Percentiles rank a stretch among this genome's conserved stretches.
Conservation (phyloP, 257 asterid genomes). For the Solanum virginianum region DNA sequence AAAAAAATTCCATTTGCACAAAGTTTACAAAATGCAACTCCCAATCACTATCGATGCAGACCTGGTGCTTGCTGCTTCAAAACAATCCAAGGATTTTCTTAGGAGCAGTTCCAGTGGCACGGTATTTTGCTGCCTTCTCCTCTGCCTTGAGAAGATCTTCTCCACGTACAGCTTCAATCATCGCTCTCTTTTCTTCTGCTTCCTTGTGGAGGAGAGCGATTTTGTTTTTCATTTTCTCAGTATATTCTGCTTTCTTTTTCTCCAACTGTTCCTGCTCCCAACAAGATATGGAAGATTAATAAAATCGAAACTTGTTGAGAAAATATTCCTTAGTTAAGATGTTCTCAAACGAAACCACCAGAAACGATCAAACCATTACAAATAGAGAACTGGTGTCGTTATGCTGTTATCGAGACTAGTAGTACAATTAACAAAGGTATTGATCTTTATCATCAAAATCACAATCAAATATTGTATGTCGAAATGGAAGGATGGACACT, state of each 20-base stretch:
- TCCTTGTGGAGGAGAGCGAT: slow-evolving; percentile 56
- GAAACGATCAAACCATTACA: neutral
- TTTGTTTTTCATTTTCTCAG: slow-evolving; percentile 74
- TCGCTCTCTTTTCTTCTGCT: slow-evolving; percentile 79
- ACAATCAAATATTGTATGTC: neutral
- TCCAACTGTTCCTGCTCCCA: slow-evolving; percentile 56
- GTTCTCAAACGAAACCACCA: neutral
- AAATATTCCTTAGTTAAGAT: neutral
- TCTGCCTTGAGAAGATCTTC: slow-evolving; percentile 91
- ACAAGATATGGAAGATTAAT: neutral
- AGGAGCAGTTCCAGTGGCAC: slow-evolving; percentile 86
- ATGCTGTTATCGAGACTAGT: neutral
- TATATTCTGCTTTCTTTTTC: slow-evolving; percentile 62
- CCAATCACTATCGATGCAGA: slow-evolving; percentile 4
- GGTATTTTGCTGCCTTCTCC: slow-evolving; percentile 72
- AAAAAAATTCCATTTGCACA: slow-evolving; percentile 4
- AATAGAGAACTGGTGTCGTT: neutral
- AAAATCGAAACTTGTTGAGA: neutral
- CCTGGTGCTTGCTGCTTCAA: slow-evolving; percentile 24
- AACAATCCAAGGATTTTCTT: slow-evolving; percentile 71
- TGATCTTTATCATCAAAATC: neutral
- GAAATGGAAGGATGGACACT: neutral
- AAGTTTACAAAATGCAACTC: slow-evolving; percentile 26
- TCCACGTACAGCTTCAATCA: slow-evolving; percentile 62
- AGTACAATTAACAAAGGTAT: neutral